Conservation (phyloP, 2,329 filamentous ascomycete genomes). For the Stromatinia cepivora region DNA sequence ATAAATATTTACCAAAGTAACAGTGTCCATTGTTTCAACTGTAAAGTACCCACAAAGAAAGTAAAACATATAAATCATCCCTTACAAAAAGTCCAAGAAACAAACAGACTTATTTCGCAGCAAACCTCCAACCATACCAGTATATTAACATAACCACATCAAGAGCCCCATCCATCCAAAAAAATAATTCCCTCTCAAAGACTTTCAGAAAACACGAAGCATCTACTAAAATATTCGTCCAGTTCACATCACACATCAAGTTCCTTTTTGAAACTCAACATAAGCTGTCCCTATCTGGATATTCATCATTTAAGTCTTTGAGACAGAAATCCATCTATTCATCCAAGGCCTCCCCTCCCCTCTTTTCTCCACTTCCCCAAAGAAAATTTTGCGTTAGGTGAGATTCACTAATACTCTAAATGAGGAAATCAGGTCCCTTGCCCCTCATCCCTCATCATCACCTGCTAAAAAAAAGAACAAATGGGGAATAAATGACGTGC, state of each 20-base stretch:
- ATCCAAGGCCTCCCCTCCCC: too few species aligned
- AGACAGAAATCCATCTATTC: not conserved
- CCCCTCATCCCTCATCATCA: not conserved
- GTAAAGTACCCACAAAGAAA: not conserved
- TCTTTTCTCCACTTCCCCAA: not conserved
- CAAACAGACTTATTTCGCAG: not conserved
- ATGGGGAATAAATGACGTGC: not conserved
- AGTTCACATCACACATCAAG: slow-evolving; percentile 84
- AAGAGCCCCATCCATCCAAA: too few species aligned
- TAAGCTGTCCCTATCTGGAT: slow-evolving; percentile 99
- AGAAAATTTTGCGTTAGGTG: not conserved
- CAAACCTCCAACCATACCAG: not conserved
- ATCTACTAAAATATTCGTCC: slow-evolving; percentile 99
- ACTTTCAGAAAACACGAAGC: slow-evolving; percentile 76
- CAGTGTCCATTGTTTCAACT: too few species aligned
- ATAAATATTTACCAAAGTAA: too few species aligned
- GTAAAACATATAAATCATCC: not conserved
- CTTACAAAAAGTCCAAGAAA: too few species aligned
- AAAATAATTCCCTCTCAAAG: slow-evolving; percentile 23
- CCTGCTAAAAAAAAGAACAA: not conserved
- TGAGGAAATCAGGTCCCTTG: slow-evolving; percentile 5
- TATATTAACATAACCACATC: too few species aligned
- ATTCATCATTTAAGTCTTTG: slow-evolving; percentile 75
- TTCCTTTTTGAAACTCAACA: slow-evolving; percentile 50
- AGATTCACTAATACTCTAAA: not conserved